These are phyloP conservation scores for Penicillium parvum DNA, from an alignment of 495 filamentous ascomycete genomes.

Conservation along the genomic window DNA sequence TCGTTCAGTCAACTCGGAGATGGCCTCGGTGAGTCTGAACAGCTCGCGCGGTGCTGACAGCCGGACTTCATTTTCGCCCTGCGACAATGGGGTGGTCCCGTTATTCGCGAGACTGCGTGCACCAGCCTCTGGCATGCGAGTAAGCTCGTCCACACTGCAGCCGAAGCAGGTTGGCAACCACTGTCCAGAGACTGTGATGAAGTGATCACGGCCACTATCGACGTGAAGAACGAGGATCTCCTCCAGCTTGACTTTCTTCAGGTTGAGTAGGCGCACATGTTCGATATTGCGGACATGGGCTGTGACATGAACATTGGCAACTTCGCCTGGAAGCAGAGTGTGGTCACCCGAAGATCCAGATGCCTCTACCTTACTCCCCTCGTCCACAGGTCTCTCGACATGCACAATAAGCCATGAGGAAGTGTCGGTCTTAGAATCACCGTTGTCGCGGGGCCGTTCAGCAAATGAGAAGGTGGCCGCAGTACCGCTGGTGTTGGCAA, in stretches of 20 bases:
- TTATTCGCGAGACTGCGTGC: constrained; percentile 47
- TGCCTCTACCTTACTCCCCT: constrained; percentile 27
- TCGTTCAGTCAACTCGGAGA: constrained; percentile 71
- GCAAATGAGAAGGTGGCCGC: constrained; percentile 72
- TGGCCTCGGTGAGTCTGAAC: constrained; percentile 78
- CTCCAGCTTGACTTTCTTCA: constrained; percentile 59
- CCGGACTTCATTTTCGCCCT: constrained; percentile 48
- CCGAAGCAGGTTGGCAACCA: constrained; percentile 86
- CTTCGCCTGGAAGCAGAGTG: constrained; percentile 77
- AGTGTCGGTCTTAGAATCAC: constrained; percentile 33
- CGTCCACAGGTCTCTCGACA: constrained; percentile 49
- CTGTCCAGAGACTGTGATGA: constrained; percentile 69
- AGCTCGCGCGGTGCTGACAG: constrained; percentile 78
- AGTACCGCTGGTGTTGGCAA: constrained; percentile 87
- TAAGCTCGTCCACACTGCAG: constrained; percentile 75
- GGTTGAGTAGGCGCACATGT: constrained; percentile 68
- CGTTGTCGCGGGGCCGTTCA: constrained; percentile 54
- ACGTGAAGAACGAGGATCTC: constrained; percentile 91
- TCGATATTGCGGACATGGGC: constrained; percentile 57
- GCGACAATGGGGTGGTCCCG: constrained; percentile 19
- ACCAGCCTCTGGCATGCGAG: constrained; percentile 74
- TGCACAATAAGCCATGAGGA: constrained; percentile 65
- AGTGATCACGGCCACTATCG: constrained; percentile 80
- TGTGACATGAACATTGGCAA: constrained; percentile 62
- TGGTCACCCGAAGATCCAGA: constrained; percentile 38